phyloP scores from a whole-genome alignment of 768 basidiomycete species.

The Mycena belliarum region DNA sequence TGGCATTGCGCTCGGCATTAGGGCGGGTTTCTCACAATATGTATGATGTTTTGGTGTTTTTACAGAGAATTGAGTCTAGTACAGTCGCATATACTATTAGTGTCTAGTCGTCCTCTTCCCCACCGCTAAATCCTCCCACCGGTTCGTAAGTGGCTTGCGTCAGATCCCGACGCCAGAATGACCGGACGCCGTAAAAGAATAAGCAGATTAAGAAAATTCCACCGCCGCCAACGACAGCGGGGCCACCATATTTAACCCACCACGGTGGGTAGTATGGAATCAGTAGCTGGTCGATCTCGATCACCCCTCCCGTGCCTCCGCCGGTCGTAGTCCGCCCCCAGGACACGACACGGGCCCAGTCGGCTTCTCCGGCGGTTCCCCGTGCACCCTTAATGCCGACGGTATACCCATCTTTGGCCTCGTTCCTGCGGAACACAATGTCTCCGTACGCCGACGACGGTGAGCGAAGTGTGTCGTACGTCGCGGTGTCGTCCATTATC shows the following conservation, averaged over 20 bases:
- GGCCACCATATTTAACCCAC: conserved; percentile 78
- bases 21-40: background rate
- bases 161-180: conserved; percentile 71
- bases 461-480: conserved; percentile 80
- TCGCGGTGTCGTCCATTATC: conserved; percentile 64
- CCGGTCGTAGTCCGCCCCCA: conserved; percentile 80
- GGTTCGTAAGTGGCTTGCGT: conserved; percentile 91
- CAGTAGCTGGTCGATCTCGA: conserved; percentile 83
- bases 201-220: conserved; percentile 62
- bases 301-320: conserved; percentile 79
- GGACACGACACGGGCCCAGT: conserved; percentile 65
- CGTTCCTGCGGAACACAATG: conserved; percentile 67
- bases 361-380: conserved; percentile 59
- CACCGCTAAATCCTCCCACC: conserved; percentile 67
- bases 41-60: background rate
- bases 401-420: conserved; percentile 50
- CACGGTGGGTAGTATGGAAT: conserved; percentile 85
- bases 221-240: conserved; percentile 57
- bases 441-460: conserved; percentile 71
- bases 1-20: background rate
- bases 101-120: conserved; percentile 42
- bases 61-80: background rate
- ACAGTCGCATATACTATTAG: conserved; percentile 16
- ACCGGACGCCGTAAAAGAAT: conserved; percentile 74
- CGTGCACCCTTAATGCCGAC: conserved; percentile 75